phyloP scores from a whole-genome alignment of 2,329 filamentous ascomycete genomes.

The Ampelomyces quisqualis region DNA sequence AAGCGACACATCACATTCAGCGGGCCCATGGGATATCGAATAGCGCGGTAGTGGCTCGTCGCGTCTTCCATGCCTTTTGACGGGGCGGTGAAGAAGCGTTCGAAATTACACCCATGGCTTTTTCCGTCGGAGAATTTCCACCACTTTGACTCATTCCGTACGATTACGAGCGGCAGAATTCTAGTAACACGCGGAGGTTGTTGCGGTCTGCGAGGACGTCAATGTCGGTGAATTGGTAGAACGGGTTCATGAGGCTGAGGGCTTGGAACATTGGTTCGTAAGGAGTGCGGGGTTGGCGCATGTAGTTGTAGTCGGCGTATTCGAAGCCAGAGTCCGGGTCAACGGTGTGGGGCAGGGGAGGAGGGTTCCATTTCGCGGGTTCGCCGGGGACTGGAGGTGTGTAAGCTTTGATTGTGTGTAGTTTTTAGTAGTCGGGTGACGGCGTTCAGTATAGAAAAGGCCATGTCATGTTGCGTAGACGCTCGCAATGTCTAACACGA shows the following conservation, averaged over 20 bases:
- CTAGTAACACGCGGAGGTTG: conserved; percentile 29
- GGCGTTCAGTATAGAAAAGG: not conserved
- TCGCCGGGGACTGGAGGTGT: conserved; percentile 22
- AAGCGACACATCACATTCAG: conserved; percentile 30
- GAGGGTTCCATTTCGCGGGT: conserved; percentile 27
- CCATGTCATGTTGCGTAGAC: not conserved
- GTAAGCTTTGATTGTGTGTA: no score
- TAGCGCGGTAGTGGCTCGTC: conserved; percentile 34
- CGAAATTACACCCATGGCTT: conserved; percentile 29
- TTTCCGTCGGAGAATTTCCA: conserved; percentile 20
- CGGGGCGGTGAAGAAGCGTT: conserved; percentile 26
- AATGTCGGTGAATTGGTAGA: conserved; percentile 20
- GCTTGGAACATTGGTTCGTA: conserved; percentile 32
- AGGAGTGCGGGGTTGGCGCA: conserved; percentile 24
- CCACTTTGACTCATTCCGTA: conserved; percentile 27
- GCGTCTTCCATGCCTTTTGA: conserved; percentile 26
- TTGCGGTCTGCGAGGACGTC: conserved; percentile 35
- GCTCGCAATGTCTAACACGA: not conserved
- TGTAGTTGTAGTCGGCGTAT: conserved; percentile 33
- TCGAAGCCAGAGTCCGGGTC: conserved; percentile 23
- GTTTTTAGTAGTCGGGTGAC: no score
- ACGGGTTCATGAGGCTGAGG: conserved; percentile 24
- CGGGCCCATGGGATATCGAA: conserved; percentile 30
- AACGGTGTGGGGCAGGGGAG: conserved; percentile 18
- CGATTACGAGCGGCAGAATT: conserved; percentile 32